Evolutionary conservation across 1,284 basidiomycete genomes (phyloP).

Genomic region (Erythrobasidium hasegawianum): DNA sequence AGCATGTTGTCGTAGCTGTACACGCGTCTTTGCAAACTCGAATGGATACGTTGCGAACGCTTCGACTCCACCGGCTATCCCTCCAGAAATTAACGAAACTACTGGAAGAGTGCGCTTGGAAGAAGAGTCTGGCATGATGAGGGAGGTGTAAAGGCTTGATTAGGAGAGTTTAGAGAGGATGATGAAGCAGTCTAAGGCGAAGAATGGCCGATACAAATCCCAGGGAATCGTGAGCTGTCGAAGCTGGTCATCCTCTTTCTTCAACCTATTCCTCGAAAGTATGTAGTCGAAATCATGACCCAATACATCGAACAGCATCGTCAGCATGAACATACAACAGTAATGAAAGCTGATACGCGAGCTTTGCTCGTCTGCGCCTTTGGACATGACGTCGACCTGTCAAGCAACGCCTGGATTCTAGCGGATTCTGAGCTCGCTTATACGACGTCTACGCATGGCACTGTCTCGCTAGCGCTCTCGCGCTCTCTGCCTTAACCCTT

Average conservation of each 20-base stretch:
- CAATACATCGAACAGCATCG: too few relatives aligned
- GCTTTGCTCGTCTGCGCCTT: neutral
- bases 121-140: constrained; percentile 15
- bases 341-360: too few relatives aligned
- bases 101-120: constrained; percentile 11
- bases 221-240: too few relatives aligned
- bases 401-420: neutral
- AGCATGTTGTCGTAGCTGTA: constrained; percentile 17
- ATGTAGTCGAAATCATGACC: too few relatives aligned
- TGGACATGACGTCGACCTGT: neutral
- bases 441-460: neutral
- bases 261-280: too few relatives aligned
- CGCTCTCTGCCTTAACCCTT: too few relatives aligned
- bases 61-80: constrained; percentile 33
- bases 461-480: neutral
- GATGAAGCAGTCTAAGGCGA: too few relatives aligned
- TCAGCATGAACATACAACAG: too few relatives aligned
- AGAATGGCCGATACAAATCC: too few relatives aligned
- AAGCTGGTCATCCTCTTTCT: too few relatives aligned
- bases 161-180: too few relatives aligned
- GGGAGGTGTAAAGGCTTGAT: too few relatives aligned
- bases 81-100: constrained; percentile 31
- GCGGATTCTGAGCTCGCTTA: neutral
- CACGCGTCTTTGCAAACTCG: constrained; percentile 34
- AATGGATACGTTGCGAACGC: constrained; percentile 30